A percentile compares a stretch with the other conserved stretches of the same genome.
These are phyloP conservation scores for Saccharum hybrid DNA, from an alignment of 202 grass and related monocot genomes.

Conservation along the genomic window DNA sequence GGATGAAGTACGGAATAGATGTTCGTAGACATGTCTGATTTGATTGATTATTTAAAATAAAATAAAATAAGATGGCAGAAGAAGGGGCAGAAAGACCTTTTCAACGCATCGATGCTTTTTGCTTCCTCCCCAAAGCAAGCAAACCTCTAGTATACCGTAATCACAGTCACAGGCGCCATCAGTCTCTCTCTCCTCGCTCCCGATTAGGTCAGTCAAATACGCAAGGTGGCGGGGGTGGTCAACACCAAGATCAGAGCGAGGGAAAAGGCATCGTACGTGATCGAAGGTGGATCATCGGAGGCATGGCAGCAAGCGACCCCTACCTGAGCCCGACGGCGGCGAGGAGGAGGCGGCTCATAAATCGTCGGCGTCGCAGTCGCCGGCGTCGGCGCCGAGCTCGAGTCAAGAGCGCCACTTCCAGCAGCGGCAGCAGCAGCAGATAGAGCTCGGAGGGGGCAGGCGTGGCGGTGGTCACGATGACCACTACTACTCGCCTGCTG, in stretches of 20 bases:
- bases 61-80: not conserved
- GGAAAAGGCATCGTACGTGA: not conserved
- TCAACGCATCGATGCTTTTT: conserved; percentile 19
- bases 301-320: conserved; percentile 20
- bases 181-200: not conserved
- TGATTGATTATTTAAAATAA: not conserved
- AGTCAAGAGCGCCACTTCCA: not conserved
- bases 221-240: conserved; percentile 11
- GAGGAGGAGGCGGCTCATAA: not conserved
- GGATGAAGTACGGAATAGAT: not conserved
- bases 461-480: not conserved
- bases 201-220: conserved; percentile 30
- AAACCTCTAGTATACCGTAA: not conserved
- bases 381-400: not conserved
- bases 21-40: not conserved
- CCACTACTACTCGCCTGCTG: not conserved
- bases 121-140: not conserved
- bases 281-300: conserved; percentile 39
- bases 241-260: conserved; percentile 14
- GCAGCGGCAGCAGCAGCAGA: not conserved
- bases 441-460: not conserved
- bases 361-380: not conserved
- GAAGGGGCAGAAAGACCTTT: not conserved
- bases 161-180: not conserved
- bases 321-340: conserved; percentile 20